Evolutionary conservation across 176 grass and related monocot species (phyloP).

Genomic region (Urochloa ruziziensis): DNA sequence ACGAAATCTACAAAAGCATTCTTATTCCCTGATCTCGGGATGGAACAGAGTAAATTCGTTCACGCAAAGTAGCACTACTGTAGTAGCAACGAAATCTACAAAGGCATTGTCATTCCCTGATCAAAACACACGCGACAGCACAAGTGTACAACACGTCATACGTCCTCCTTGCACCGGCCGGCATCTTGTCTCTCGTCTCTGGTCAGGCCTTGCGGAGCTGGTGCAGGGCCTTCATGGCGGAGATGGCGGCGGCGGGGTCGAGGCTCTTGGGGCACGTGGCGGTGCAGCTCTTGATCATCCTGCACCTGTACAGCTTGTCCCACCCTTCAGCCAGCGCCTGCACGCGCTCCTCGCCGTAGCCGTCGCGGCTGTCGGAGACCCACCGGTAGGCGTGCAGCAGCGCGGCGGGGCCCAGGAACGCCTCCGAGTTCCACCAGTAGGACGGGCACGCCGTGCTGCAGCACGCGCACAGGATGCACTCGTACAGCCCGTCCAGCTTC

Average conservation of each 20-base stretch:
- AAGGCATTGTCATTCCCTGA: not conserved
- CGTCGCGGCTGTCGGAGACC: slow-evolving; percentile 64
- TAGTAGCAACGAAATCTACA: not conserved
- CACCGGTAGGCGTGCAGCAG: slow-evolving; percentile 66
- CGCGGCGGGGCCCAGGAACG: slow-evolving; percentile 58
- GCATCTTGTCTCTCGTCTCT: too few species aligned
- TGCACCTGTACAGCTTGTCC: slow-evolving; percentile 59
- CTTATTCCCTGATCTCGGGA: too few species aligned
- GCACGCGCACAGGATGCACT: slow-evolving; percentile 81
- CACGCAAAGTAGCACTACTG: too few species aligned
- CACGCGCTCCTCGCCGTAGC: slow-evolving; percentile 52
- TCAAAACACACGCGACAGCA: not conserved
- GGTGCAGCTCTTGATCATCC: slow-evolving; percentile 81
- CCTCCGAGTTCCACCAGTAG: slow-evolving; percentile 88
- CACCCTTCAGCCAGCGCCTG: slow-evolving; percentile 65
- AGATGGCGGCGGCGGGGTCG: slow-evolving; percentile 56
- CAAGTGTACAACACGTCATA: too few species aligned
- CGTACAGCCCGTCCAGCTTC: slow-evolving; percentile 73
- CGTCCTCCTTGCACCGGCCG: too few species aligned
- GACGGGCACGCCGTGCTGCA: slow-evolving; percentile 73
- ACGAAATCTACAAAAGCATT: too few species aligned
- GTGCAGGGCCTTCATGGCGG: slow-evolving; percentile 52
- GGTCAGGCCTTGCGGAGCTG: slow-evolving; percentile 36
- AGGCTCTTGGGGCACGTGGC: slow-evolving; percentile 78
- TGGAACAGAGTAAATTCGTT: too few species aligned